Percentiles rank a stretch among this genome's conserved stretches.
Conservation (phyloP, 2,329 filamentous ascomycete genomes). For the Keithomyces neogunnii region DNA sequence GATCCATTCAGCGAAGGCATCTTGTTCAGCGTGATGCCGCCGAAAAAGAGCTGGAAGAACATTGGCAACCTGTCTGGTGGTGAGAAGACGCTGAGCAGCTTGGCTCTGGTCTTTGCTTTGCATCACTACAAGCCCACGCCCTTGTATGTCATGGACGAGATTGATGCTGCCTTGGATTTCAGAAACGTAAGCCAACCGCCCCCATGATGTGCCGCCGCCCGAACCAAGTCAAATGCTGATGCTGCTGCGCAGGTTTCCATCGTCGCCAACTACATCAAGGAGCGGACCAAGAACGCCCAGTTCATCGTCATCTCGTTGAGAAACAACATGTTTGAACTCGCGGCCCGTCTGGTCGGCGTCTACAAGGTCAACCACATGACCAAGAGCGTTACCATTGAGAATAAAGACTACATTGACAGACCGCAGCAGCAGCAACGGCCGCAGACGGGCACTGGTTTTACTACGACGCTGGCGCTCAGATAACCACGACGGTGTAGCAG, state of each 20-base stretch:
- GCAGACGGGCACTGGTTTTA: conserved; percentile 20
- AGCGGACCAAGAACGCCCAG: conserved; percentile 97
- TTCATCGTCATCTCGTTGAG: conserved; percentile 97
- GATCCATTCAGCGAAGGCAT: conserved; percentile 98
- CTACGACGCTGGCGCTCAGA: conserved; percentile 27
- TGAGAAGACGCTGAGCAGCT: conserved; percentile 89
- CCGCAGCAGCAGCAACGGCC: conserved; percentile 23
- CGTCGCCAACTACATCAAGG: conserved; percentile 97
- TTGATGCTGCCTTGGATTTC: conserved; percentile 96
- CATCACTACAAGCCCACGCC: conserved; percentile 98
- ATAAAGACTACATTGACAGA: conserved; percentile 62
- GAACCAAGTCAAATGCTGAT: neutral
- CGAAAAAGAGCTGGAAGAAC: conserved; percentile 99
- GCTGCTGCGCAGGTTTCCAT: conserved; percentile 66
- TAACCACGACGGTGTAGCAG: conserved; percentile 9
- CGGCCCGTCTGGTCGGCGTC: conserved; percentile 88
- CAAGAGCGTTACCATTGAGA: conserved; percentile 85
- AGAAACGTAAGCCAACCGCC: conserved; percentile 67
- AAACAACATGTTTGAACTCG: conserved; percentile 99
- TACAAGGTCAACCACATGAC: conserved; percentile 99
- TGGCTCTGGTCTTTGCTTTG: conserved; percentile 94
- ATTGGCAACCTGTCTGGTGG: conserved; percentile 93
- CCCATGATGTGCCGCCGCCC: conserved; percentile 2
- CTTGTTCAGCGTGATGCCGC: conserved; percentile 95
- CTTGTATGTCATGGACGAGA: conserved; percentile 99